phyloP scores from a whole-genome alignment of 345 rosid species.

The Bretschneidera sinensis region DNA sequence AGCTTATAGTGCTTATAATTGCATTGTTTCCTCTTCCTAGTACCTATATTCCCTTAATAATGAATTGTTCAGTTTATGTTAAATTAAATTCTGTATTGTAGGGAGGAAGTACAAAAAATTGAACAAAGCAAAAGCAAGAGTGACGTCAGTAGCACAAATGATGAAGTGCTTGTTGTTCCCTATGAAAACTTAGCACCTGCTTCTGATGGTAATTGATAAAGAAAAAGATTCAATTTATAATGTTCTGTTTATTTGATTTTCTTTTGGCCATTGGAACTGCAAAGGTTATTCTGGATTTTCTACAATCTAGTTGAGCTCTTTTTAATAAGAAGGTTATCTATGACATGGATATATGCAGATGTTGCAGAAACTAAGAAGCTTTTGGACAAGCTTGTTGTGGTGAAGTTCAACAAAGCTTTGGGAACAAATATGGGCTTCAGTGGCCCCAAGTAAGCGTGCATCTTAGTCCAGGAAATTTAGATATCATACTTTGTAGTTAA shows the following conservation, averaged over 20 bases:
- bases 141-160: constrained; percentile 17
- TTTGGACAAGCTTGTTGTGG: constrained; percentile 52
- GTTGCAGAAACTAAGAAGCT: constrained; percentile 32
- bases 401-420: constrained; percentile 36
- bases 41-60: constrained; percentile 6
- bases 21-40: neutral
- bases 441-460: constrained; percentile 46
- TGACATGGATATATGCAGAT: constrained; percentile 22
- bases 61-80: constrained; percentile 9
- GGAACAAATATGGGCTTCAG: constrained; percentile 39
- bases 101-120: constrained; percentile 28
- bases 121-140: constrained; percentile 20
- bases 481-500: neutral
- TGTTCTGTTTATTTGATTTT: constrained; percentile 6
- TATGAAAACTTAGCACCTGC: constrained; percentile 30
- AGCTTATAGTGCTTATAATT: neutral
- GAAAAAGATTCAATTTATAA: neutral
- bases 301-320: neutral
- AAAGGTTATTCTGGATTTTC: constrained; percentile 1
- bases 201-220: constrained; percentile 45
- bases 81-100: constrained; percentile 27
- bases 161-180: constrained; percentile 41
- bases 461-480: constrained; percentile 4
- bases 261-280: neutral
- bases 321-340: neutral